Percentiles rank a stretch among this genome's conserved stretches.
Conservation (phyloP, 108 stramenopile species). For the Cylindrotheca fusiformis region DNA sequence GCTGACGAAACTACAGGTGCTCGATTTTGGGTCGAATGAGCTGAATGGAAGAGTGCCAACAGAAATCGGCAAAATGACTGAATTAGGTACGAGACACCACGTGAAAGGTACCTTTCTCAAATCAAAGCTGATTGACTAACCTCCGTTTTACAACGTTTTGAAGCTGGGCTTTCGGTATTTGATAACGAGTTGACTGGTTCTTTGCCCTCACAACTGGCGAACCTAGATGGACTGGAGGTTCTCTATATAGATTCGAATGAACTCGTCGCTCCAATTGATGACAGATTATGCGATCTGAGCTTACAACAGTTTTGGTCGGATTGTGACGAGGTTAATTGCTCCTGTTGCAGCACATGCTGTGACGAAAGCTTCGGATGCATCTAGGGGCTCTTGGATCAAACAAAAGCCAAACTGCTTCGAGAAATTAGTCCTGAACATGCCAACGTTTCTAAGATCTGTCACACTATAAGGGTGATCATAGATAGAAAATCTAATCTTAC, state of each 20-base stretch:
- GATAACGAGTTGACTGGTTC: constrained; percentile 31
- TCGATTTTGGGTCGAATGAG: constrained; percentile 25
- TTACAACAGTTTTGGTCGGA: constrained; percentile 16
- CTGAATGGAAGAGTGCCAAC: constrained; percentile 40
- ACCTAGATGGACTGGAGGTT: constrained; percentile 19
- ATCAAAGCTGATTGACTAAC: too few species aligned
- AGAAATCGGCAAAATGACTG: constrained; percentile 29
- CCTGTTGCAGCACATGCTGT: constrained; percentile 23
- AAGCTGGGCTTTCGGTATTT: constrained; percentile 19
- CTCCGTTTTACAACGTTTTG: too few species aligned
- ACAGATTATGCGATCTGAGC: constrained; percentile 14
- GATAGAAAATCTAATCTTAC: too few species aligned
- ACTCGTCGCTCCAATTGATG: constrained; percentile 16
- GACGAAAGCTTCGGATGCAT: constrained; percentile 18
- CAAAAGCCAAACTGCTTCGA: too few species aligned
- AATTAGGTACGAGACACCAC: constrained; percentile 4
- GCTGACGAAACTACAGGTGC: constrained; percentile 7
- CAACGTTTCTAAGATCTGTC: too few species aligned
- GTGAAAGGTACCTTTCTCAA: too few species aligned
- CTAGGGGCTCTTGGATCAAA: too few species aligned
- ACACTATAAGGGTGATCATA: too few species aligned
- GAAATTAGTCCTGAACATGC: too few species aligned
- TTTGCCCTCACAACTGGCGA: constrained; percentile 26
- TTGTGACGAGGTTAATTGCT: constrained; percentile 15
- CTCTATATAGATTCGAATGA: constrained; percentile 37